Evolutionary conservation across 768 basidiomycete genomes (phyloP), one percentile per base, ranked within the genome.

Genomic region (Macrolepiota fuliginosa): DNA sequence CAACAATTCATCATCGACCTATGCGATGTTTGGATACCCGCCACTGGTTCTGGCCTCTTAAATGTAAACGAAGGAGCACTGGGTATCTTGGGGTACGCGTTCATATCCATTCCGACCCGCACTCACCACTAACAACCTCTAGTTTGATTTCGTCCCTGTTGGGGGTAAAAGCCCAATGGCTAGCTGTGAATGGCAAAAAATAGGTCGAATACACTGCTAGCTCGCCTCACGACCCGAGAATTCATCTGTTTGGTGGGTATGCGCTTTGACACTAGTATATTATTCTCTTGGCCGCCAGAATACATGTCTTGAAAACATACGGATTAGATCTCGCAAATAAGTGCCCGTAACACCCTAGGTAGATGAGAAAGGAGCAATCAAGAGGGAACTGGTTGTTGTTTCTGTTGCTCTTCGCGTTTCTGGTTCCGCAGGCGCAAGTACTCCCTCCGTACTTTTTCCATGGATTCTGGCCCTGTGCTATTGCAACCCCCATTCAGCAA

Each of bases 1-100:
- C 84, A 85, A 65, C 97, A 98, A 73, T 83, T 98, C 66, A 75
- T 89, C 58, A 86, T 92, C 62, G 97, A 99, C 72, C 69, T 85
- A 19, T 78, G 95, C 61, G 97, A 99, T 71, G 74, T 94, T 62
- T 96, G 90, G 87, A 86, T 96, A 67, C 97, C 97, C 4, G 91
- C 94, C 6, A 88, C 89, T 19, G 89, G 83, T 61, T 81, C 95
- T 42, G 92, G 90, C 15, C 76, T 91, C 56, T 81, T 88, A 64
- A 82, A 83, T 65, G 67, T 96, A 65, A 93, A 90, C 70, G 97
- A 98, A 63, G 96, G 96, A 25, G 69, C 85, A 19, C 76, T 96
- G 29, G 96, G 97, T 58, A 78, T 92, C 61, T 81, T 92, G 64
- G 97, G 96, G 93, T 96, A 63, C 51, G 69, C 72, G 50, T 57